phyloP scores from a whole-genome alignment of 208 protist genomes.

The Leishmania turanica region DNA sequence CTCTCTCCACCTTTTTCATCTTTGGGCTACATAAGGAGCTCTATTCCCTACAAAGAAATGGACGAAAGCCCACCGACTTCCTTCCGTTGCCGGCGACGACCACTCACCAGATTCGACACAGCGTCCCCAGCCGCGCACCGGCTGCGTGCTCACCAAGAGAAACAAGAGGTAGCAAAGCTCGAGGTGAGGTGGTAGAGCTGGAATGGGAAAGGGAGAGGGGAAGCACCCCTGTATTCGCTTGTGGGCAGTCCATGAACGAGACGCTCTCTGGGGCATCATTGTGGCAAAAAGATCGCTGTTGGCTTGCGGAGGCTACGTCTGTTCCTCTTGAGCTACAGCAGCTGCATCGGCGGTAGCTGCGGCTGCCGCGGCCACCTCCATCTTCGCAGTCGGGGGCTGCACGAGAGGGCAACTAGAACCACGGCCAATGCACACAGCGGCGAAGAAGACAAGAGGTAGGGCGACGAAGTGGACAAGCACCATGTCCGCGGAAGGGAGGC shows the following conservation, averaged over 20 bases:
- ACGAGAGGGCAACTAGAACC: constrained; percentile 40
- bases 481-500: constrained; percentile 40
- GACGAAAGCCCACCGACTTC: background rate
- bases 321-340: constrained; percentile 1
- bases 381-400: constrained; percentile 32
- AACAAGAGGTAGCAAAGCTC: background rate
- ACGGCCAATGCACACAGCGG: constrained; percentile 48
- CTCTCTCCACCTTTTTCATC: constrained; percentile 2
- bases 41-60: constrained; percentile 27
- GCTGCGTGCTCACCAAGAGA: background rate
- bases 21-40: constrained; percentile 29
- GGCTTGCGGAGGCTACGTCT: background rate
- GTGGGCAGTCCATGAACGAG: background rate
- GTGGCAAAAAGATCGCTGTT: background rate
- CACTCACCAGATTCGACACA: background rate
- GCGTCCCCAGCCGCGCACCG: background rate
- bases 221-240: background rate
- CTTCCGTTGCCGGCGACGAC: background rate
- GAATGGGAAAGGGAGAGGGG: background rate
- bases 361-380: constrained; percentile 17
- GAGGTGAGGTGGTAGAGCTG: background rate
- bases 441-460: constrained; percentile 47
- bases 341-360: background rate
- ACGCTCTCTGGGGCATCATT: background rate
- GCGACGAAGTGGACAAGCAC: constrained; percentile 42